Percentiles rank a stretch among this genome's conserved stretches.
phyloP scores from a whole-genome alignment of 2,329 filamentous ascomycete species.

The Cyphellophora attinorum region DNA sequence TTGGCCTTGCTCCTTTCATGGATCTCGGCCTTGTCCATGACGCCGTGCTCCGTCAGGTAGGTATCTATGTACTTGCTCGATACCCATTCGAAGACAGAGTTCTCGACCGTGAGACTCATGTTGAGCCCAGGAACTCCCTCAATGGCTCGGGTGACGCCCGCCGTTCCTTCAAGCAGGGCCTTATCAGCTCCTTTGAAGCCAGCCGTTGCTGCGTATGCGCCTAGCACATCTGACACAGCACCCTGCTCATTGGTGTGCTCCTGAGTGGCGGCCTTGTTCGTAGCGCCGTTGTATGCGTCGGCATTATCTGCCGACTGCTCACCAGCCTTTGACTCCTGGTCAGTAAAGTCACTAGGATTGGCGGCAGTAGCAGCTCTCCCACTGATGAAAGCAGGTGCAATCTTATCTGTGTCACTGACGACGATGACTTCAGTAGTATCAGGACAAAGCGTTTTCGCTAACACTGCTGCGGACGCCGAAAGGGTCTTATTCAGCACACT shows the following conservation, averaged over 20 bases:
- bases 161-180: neutral
- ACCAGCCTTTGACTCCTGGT: too few relatives aligned
- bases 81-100: neutral
- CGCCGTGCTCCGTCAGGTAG: neutral
- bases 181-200: neutral
- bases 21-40: neutral
- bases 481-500: slow-evolving; percentile 60
- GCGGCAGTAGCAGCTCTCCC: too few relatives aligned
- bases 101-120: neutral
- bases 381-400: slow-evolving; percentile 33
- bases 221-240: neutral
- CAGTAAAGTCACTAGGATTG: too few relatives aligned
- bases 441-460: slow-evolving; percentile 42
- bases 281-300: neutral
- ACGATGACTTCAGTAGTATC: slow-evolving; percentile 33
- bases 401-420: slow-evolving; percentile 53
- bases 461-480: slow-evolving; percentile 49
- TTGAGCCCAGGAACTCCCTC: too few relatives aligned
- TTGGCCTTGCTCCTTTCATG: neutral
- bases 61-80: too few relatives aligned
- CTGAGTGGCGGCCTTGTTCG: neutral
- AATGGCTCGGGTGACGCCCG: too few relatives aligned
- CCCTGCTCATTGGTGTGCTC: neutral
- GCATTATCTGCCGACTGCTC: neutral
- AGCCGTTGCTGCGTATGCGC: neutral